These are phyloP conservation scores for Veloporphyrellus conicus DNA, from an alignment of 1,284 basidiomycete genomes.

Conservation along the genomic window DNA sequence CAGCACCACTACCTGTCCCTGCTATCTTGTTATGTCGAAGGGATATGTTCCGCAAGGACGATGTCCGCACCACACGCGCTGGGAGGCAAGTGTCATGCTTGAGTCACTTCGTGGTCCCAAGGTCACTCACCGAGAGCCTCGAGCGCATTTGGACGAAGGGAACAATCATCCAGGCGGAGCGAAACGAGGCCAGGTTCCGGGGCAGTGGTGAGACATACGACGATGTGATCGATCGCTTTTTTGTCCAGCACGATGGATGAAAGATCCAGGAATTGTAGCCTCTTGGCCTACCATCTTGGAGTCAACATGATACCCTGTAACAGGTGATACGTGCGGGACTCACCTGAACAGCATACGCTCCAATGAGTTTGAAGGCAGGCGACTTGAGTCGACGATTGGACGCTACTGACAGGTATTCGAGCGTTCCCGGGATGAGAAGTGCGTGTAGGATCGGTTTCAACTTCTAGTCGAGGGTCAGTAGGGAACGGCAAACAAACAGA, in stretches of 20 bases:
- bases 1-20: conserved; percentile 78
- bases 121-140: conserved; percentile 69
- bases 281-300: conserved; percentile 52
- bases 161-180: conserved; percentile 79
- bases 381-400: conserved; percentile 81
- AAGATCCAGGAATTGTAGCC: conserved; percentile 80
- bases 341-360: conserved; percentile 62
- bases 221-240: conserved; percentile 77
- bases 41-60: conserved; percentile 81
- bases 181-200: conserved; percentile 65
- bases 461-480: conserved; percentile 42
- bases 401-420: conserved; percentile 83
- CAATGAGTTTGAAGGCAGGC: conserved; percentile 76
- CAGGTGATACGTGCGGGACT: background rate
- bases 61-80: conserved; percentile 80
- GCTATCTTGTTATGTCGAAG: conserved; percentile 82
- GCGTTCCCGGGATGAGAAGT: conserved; percentile 76
- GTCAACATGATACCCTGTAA: conserved; percentile 1
- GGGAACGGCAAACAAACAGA: background rate
- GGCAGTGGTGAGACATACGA: conserved; percentile 59
- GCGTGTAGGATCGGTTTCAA: conserved; percentile 90
- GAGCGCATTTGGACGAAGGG: conserved; percentile 64
- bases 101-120: background rate
- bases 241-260: conserved; percentile 87
- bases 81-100: conserved; percentile 6